Evolutionary conservation across 768 basidiomycete genomes (phyloP), one percentile per base, ranked within the genome.

Genomic region (Suillus subaureus): DNA sequence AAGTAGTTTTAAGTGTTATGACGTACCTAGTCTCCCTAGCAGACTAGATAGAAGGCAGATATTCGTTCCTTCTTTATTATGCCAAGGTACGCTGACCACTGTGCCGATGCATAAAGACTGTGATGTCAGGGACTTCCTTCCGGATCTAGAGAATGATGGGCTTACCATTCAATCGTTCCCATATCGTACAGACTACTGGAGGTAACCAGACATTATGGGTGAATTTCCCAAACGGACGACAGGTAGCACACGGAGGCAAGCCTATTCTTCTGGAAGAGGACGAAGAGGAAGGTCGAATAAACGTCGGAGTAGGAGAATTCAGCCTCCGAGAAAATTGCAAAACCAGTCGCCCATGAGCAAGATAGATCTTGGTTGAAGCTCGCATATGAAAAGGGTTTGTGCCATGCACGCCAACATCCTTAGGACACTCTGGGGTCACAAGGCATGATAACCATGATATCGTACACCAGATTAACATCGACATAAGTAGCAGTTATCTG

Each of bases 401-500:
- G 18, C 18, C 52, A 18, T 28, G 16, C 18, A 31, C 28, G 8
- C 52, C 18, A 21, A 31, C 31, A 3, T 55, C 31, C 33, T 35
- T 12, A 55, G 12, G 54, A n/a, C 28, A 52, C 16, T 18, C 51
- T 52, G 28, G 18, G 28, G 26, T 13, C 52, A 18, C 8, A 31
- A 54, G 18, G 31, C 11, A 54, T 11, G 18, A 35, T 35, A 33
- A 13, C 33, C 54, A n/a, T 55, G 35, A 21, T 55, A 35, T 55
- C 35, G 31, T 55, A 55, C 54, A 55, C 31, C n/a, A 55, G 12
- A 55, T 33, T 2, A 54, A 31, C 52, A 54, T 54, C 28, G 6
- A 33, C 15, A 51, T 18, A 16, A 18, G 18, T 21, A 58, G 26
- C 26, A 18, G 16, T 28, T 72, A 84, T 67, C 81, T 78, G 55